Base-by-base conservation (phyloP, 108 stramenopile genomes). In the Cyclotella baltica region DNA sequence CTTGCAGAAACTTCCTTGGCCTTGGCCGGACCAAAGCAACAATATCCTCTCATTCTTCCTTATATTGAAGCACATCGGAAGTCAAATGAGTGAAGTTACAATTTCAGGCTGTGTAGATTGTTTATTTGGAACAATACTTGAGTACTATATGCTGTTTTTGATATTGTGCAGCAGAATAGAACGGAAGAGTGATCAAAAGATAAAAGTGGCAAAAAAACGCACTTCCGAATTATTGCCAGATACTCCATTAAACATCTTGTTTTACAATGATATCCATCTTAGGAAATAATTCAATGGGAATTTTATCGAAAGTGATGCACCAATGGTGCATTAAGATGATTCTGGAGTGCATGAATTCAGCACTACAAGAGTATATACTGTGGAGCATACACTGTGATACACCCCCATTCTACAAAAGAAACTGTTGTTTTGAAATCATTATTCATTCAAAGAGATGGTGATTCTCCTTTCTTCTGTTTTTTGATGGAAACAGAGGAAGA, bases 101-200 rank as follows among this genome's bases (percentile, higher is more conserved):
- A 61, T 86, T 90, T 19, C 89, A 85, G 68, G 85, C 85, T 23
- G 88, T 79, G 22, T 88, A 87, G 55, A 83, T 91, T 34, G 52
- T 62, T 15, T 90, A 93, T 72, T 76, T 91, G 33, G n/a, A n/a
- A n/a, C n/a, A n/a, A n/a, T n/a, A n/a, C n/a, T n/a, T 73, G 68
- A 37, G 86, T 85, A 22, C 62, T 93, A 30, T 90, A 91, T 56
- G 79, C 81, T 16, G 93, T 88, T 22, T 91, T 91, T 64, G 78
- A 77, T 0, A 65, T 93, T 22, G 56, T 90, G 43, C 87, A 88
- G 35, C 65, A 85, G 23, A 90, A 93, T 4, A 75, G 70, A 23
- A 75, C 20, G 18, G 74, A 75, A 27, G 81, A 82, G 47, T 55
- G 64, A 69, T 31, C 66, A 71, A 40, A 82, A 73, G 27, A 35